phyloP scores from a whole-genome alignment of 176 grass and related monocot species.

The Tillandsia leiboldiana region DNA sequence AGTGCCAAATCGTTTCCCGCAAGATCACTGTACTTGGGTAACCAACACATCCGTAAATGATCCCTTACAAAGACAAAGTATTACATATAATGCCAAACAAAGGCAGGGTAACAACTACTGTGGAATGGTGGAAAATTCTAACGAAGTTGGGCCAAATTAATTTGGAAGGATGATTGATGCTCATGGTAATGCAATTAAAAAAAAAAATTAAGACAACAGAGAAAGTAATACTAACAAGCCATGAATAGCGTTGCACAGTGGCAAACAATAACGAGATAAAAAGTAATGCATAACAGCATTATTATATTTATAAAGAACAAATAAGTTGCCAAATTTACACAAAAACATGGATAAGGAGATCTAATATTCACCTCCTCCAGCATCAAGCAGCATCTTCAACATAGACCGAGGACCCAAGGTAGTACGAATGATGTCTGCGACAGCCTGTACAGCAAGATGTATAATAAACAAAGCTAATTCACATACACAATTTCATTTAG shows the following conservation, averaged over 20 bases:
- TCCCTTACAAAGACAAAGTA: no score
- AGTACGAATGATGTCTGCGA: slow-evolving; percentile 91
- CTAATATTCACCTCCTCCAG: slow-evolving; percentile 49
- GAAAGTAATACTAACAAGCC: no score
- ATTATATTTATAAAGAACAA: neutral
- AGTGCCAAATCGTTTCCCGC: neutral
- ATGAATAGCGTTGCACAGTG: no score
- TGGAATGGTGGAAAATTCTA: no score
- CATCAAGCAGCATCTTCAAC: slow-evolving; percentile 99
- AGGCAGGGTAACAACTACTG: no score
- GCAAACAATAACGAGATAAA: neutral
- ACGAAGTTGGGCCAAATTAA: no score
- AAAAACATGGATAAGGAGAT: neutral
- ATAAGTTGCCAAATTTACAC: neutral
- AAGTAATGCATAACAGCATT: neutral
- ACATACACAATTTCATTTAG: neutral
- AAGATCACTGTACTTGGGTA: no score
- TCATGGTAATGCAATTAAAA: no score
- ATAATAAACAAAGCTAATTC: neutral
- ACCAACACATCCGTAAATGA: no score
- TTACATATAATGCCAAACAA: no score
- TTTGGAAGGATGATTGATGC: no score
- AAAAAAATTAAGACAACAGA: no score
- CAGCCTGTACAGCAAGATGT: slow-evolving; percentile 49
- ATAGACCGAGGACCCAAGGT: slow-evolving; percentile 94